These are phyloP conservation scores for Hypoxylon fuscum DNA, from an alignment of 495 filamentous ascomycete species.

Conservation along the genomic window DNA sequence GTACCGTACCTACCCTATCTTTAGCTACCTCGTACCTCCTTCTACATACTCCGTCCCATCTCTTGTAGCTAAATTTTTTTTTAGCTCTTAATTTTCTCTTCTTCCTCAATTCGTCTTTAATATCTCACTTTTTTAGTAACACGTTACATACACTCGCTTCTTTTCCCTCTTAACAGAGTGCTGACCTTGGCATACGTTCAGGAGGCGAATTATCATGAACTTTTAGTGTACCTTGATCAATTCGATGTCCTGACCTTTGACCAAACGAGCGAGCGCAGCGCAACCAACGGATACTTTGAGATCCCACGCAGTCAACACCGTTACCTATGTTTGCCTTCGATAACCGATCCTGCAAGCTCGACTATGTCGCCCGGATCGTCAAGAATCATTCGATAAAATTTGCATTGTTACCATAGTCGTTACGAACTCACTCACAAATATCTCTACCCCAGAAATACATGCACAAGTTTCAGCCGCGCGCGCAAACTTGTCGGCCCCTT, in stretches of 20 bases:
- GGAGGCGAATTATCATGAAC: slow-evolving; percentile 28
- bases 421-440: slow-evolving; percentile 13
- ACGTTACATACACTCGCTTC: slow-evolving; percentile 26
- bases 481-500: slow-evolving; percentile 20
- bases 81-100: slow-evolving; percentile 19
- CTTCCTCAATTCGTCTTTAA: neutral
- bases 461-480: slow-evolving; percentile 26
- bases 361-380: slow-evolving; percentile 45
- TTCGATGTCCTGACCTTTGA: no score
- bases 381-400: slow-evolving; percentile 38
- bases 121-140: slow-evolving; percentile 9
- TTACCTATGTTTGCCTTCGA: slow-evolving; percentile 41
- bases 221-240: slow-evolving; percentile 24
- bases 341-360: slow-evolving; percentile 24
- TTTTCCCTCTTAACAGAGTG: slow-evolving; percentile 13
- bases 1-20: slow-evolving; percentile 6
- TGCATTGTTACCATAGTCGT: slow-evolving; percentile 30
- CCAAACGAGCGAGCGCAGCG: slow-evolving; percentile 29
- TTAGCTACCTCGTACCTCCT: neutral
- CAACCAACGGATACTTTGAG: slow-evolving; percentile 19
- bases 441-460: slow-evolving; percentile 27
- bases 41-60: slow-evolving; percentile 9
- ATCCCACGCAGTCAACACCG: slow-evolving; percentile 21
- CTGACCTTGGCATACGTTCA: slow-evolving; percentile 9
- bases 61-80: slow-evolving; percentile 29